Conservation (phyloP, 768 basidiomycete species). For the Tulasnella sp. region DNA sequence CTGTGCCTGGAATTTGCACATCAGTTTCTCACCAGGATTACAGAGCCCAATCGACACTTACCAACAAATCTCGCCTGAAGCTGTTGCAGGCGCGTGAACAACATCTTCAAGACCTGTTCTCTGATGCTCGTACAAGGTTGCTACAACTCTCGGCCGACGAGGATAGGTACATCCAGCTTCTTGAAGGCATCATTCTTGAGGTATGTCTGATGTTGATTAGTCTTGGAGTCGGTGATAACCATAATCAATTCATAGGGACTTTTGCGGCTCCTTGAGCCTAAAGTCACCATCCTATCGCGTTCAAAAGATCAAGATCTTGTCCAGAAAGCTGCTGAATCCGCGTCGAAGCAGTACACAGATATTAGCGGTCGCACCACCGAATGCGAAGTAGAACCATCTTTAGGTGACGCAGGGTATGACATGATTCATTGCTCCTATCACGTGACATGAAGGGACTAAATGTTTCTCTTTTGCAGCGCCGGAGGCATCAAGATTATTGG, state of each 20-base stretch:
- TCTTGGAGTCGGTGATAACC: neutral
- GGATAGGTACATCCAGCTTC: constrained; percentile 62
- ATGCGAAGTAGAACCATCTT: constrained; percentile 43
- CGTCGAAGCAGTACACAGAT: constrained; percentile 55
- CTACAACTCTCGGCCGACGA: constrained; percentile 49
- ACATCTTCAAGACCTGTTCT: constrained; percentile 79
- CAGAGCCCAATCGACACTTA: constrained; percentile 89
- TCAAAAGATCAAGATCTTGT: constrained; percentile 50
- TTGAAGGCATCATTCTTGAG: constrained; percentile 76
- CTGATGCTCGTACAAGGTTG: constrained; percentile 50
- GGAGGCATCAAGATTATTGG: constrained; percentile 74
- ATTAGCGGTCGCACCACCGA: constrained; percentile 58
- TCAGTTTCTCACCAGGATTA: constrained; percentile 2
- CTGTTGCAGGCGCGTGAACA: constrained; percentile 87
- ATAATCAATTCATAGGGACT: constrained; percentile 36
- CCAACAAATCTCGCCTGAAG: constrained; percentile 88
- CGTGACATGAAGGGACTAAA: neutral
- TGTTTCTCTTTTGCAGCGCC: constrained; percentile 43
- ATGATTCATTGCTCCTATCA: too few relatives aligned
- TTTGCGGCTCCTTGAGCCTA: constrained; percentile 66
- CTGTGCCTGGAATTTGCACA: neutral
- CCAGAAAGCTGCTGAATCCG: constrained; percentile 49
- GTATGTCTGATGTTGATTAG: constrained; percentile 22
- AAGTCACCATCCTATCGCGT: constrained; percentile 52
- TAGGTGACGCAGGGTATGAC: constrained; percentile 57